Base-by-base conservation (phyloP, 768 basidiomycete genomes). In the Cubamyces lactineus region DNA sequence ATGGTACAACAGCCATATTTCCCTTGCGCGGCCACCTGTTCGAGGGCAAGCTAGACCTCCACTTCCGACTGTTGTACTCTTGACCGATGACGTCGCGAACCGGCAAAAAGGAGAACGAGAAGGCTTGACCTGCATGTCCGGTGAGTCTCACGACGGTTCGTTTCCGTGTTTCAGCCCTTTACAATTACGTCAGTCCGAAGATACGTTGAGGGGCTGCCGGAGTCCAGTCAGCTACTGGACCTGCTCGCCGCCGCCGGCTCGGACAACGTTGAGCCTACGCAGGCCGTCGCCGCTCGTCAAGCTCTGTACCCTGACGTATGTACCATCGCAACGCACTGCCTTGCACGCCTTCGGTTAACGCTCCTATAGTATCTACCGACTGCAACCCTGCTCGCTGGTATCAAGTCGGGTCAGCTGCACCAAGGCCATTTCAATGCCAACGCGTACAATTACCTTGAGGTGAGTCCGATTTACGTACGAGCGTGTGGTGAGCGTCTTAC, bases 371-470 rank as follows among this genome's bases (percentile, higher is more conserved):
- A 98, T 72, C 78, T 97, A 16, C 80, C 94, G 0, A 79, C 83
- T 9, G 80, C 87, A 0, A 86, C 84, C 0, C 74, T 98, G 9
- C 70, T 86, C 41, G 92, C 94, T 11, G 96, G 94, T 1, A 81
- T 98, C 59, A 96, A 95, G 73, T 83, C 85, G 3, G 93, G 92
- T 2, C 79, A 88, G 43, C 82, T 96, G 3, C 85, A 94, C 69
- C 94, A 98, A 76, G 97, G 97, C 0, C 88, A 96, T 71, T 99
- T 96, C 77, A 94, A 91, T 70, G 93, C 95, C 2, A 97, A 92
- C 67, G 88, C 88, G 66, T 99, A 95, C 76, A 98, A 99, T 73
- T 98, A 96, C 68, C 81, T 98, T 15, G 96, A 98, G 82, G 92
- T 88, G 46, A 54, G 80, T 71, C 5, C 13, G 30, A n/a, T 38